These are phyloP conservation scores for Leccinum insigne DNA, from an alignment of 1,284 basidiomycete species.

Conservation along the genomic window DNA sequence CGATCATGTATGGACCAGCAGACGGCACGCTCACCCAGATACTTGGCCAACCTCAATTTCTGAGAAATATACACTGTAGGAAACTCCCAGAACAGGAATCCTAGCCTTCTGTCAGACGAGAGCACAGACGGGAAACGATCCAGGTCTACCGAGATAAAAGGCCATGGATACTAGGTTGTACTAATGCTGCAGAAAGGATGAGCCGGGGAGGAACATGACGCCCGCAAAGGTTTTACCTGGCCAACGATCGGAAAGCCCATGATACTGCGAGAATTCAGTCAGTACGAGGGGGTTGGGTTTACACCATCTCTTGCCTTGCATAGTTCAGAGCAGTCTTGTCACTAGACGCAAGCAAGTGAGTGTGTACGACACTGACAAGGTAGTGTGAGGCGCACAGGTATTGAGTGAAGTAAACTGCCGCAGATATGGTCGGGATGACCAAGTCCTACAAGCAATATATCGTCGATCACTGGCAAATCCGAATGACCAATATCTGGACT, in stretches of 20 bases:
- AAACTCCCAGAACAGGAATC: conserved; percentile 65
- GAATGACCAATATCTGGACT: not conserved
- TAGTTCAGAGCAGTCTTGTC: conserved; percentile 72
- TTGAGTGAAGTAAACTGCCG: conserved; percentile 67
- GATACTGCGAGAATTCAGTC: conserved; percentile 40
- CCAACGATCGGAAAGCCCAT: conserved; percentile 67
- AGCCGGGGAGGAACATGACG: conserved; percentile 7
- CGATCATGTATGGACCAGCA: not conserved
- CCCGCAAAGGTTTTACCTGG: conserved; percentile 40
- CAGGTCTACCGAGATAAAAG: conserved; percentile 38
- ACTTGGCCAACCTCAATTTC: conserved; percentile 35
- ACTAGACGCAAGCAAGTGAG: conserved; percentile 33
- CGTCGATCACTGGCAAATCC: not conserved
- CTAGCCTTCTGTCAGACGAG: conserved; percentile 31
- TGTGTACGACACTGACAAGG: not conserved
- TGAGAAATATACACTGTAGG: conserved; percentile 69
- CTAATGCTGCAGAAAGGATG: conserved; percentile 28
- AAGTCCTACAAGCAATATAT: conserved; percentile 41
- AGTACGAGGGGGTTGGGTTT: conserved; percentile 1
- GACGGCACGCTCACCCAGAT: conserved; percentile 45
- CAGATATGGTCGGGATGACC: conserved; percentile 60
- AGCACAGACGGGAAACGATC: not conserved
- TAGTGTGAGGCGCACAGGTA: conserved; percentile 44
- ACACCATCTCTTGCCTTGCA: conserved; percentile 45
- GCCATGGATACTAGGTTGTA: conserved; percentile 69